A percentile compares a stretch with the other conserved stretches of the same genome.
Conservation (phyloP, 257 asterid species). For the Solanum pimpinellifolium region DNA sequence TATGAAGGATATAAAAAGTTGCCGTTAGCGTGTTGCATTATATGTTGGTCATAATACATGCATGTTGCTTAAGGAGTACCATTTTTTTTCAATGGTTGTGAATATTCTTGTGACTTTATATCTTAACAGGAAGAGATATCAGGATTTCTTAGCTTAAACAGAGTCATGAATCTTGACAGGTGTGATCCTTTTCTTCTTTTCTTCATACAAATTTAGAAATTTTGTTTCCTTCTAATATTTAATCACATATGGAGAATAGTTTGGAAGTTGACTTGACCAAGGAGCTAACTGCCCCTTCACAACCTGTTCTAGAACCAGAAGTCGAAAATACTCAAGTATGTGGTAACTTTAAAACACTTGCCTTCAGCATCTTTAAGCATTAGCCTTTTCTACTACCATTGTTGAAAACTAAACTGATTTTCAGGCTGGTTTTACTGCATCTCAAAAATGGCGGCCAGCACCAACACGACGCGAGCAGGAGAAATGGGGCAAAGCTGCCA, state of each 20-base stretch:
- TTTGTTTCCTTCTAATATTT: not conserved
- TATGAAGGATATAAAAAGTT: not conserved
- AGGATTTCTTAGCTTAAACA: slow-evolving; percentile 90
- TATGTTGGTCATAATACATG: not conserved
- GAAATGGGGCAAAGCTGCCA: slow-evolving; percentile 81
- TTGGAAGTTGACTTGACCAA: slow-evolving; percentile 79
- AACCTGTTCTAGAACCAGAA: slow-evolving; percentile 18
- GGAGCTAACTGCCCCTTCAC: slow-evolving; percentile 37
- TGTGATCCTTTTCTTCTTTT: slow-evolving; percentile 4
- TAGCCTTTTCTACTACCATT: not conserved
- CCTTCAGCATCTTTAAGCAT: not conserved
- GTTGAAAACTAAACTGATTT: not conserved
- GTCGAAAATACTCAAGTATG: slow-evolving; percentile 42
- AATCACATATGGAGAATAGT: slow-evolving; percentile 21
- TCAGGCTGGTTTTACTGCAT: slow-evolving; percentile 25
- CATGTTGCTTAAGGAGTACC: not conserved
- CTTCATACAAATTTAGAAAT: not conserved
- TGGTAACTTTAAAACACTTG: not conserved
- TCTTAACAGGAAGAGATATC: slow-evolving; percentile 53
- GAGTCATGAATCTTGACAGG: slow-evolving; percentile 92
- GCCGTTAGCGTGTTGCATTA: not conserved
- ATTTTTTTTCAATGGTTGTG: not conserved
- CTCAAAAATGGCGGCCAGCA: slow-evolving; percentile 73
- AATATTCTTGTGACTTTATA: not conserved
- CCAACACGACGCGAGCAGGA: slow-evolving; percentile 95